A percentile compares a stretch with the other conserved stretches of the same genome.
phyloP scores from a whole-genome alignment of 1,284 basidiomycete species.

The Termitomyces sp. region DNA sequence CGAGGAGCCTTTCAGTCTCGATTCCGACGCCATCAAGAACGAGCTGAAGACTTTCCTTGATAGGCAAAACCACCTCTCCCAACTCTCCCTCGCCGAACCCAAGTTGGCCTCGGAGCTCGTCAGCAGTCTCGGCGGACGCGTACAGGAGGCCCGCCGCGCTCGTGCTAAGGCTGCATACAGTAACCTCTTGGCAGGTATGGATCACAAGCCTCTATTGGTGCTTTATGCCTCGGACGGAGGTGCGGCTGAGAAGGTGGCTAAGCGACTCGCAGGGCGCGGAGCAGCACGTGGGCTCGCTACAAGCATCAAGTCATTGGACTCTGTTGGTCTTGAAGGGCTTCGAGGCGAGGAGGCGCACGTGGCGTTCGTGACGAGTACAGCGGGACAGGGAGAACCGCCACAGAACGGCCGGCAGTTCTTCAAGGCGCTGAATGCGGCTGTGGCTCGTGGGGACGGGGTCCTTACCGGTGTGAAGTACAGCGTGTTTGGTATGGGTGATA shows the following conservation, averaged over 20 bases:
- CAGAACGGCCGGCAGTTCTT: constrained; percentile 92
- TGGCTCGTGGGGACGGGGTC: constrained; percentile 47
- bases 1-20: constrained; percentile 86
- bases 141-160: constrained; percentile 80
- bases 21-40: constrained; percentile 92
- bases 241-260: constrained; percentile 92
- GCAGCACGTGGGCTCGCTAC: constrained; percentile 83
- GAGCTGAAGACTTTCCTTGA: constrained; percentile 96
- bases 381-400: constrained; percentile 97
- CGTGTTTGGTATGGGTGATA: constrained; percentile 97
- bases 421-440: constrained; percentile 78
- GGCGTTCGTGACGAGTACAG: constrained; percentile 88
- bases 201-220: constrained; percentile 86
- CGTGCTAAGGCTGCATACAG: constrained; percentile 87
- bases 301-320: constrained; percentile 71
- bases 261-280: constrained; percentile 80
- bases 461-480: constrained; percentile 67
- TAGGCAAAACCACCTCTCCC: constrained; percentile 92
- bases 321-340: constrained; percentile 70
- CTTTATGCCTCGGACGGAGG: constrained; percentile 95
- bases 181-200: constrained; percentile 79
- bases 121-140: constrained; percentile 76
- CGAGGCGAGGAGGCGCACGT: constrained; percentile 74
- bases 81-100: constrained; percentile 80
- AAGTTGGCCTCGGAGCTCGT: constrained; percentile 83